Percentiles rank a stretch among this genome's conserved stretches.
These are phyloP conservation scores for Haematococcus lacustris DNA, from an alignment of 139 green algal species.

Conservation along the genomic window DNA sequence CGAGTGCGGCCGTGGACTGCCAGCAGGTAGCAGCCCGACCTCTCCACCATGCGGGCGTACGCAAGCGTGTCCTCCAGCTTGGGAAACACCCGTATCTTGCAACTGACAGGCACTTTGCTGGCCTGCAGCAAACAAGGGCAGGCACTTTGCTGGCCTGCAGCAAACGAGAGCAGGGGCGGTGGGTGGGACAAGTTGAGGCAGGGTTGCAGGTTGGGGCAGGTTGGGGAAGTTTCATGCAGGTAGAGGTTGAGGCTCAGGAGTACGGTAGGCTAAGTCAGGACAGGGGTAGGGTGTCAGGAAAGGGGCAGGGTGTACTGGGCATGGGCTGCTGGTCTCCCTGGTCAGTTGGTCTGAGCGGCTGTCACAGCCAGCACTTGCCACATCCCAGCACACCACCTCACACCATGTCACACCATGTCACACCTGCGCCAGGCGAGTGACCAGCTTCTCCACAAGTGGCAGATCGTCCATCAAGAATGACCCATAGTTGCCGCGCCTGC, in stretches of 20 bases:
- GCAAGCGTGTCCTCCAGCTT: conserved; percentile 73
- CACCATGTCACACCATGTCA: not conserved
- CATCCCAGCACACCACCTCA: not conserved
- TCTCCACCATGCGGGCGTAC: conserved; percentile 89
- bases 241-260: not conserved
- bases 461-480: conserved; percentile 91
- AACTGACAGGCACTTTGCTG: conserved; percentile 57
- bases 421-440: conserved; percentile 38
- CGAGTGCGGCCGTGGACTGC: conserved; percentile 91
- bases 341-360: not conserved
- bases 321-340: not conserved
- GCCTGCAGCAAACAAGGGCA: conserved; percentile 23
- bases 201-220: not conserved
- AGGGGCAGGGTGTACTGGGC: not conserved
- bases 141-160: conserved; percentile 30
- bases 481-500: conserved; percentile 51
- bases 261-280: not conserved
- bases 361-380: not conserved
- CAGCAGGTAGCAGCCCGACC: conserved; percentile 74
- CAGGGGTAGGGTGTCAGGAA: too few relatives aligned
- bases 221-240: not conserved
- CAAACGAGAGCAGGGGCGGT: too few relatives aligned
- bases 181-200: not conserved
- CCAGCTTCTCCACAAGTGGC: conserved; percentile 53
- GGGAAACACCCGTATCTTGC: conserved; percentile 88